phyloP scores from a whole-genome alignment of 495 filamentous ascomycete species.

The Tuber magnatum region DNA sequence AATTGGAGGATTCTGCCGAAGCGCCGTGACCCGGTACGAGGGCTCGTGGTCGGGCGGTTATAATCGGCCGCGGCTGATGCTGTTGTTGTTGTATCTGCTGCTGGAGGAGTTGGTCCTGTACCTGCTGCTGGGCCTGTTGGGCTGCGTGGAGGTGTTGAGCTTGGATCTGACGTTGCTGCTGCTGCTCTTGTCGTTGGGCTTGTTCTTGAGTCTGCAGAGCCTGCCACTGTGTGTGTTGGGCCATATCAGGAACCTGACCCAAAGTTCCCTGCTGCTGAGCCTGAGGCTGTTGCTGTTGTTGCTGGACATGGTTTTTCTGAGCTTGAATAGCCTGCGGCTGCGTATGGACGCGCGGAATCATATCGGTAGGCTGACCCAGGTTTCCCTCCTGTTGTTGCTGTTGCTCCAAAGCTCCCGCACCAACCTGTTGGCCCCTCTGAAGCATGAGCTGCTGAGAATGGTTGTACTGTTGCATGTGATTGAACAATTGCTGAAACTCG shows the following conservation, averaged over 20 bases:
- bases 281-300: conserved; percentile 24
- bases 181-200: conserved; percentile 15
- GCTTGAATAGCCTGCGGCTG: conserved; percentile 28
- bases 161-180: conserved; percentile 17
- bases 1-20: conserved; percentile 35
- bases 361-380: conserved; percentile 30
- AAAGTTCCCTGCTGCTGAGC: conserved; percentile 27
- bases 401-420: conserved; percentile 28
- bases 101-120: conserved; percentile 21
- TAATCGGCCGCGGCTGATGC: conserved; percentile 28
- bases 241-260: conserved; percentile 31
- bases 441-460: conserved; percentile 30
- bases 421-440: conserved; percentile 33
- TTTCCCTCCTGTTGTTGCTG: conserved; percentile 26
- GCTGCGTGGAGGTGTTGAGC: conserved; percentile 18
- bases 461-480: conserved; percentile 35
- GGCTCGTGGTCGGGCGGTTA: conserved; percentile 18
- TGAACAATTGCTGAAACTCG: conserved; percentile 38
- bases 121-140: conserved; percentile 20
- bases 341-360: conserved; percentile 29
- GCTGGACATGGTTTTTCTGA: conserved; percentile 23
- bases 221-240: conserved; percentile 29
- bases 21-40: conserved; percentile 17
- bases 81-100: conserved; percentile 27
- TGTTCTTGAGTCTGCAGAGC: conserved; percentile 28